A percentile compares a stretch with the other conserved stretches of the same genome.
Conservation (phyloP, 202 grass and related monocot genomes). For the Elaeis oleifera region DNA sequence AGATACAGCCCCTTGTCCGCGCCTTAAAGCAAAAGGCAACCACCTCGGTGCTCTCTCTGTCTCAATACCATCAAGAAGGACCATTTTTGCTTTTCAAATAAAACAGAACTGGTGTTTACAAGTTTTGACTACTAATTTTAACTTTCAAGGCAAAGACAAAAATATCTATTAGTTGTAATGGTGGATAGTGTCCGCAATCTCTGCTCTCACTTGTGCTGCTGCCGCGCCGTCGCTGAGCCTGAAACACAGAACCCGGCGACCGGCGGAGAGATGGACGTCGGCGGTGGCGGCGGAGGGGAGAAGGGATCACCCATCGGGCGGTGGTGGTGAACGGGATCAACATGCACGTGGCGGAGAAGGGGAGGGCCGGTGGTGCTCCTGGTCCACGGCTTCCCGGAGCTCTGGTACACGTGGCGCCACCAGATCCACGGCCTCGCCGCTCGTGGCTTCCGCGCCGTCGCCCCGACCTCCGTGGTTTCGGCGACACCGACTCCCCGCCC, state of each 20-base stretch:
- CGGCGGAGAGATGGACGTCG: background rate
- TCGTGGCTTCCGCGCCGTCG: conserved; percentile 9
- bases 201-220: no score
- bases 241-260: background rate
- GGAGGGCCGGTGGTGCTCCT: conserved; percentile 12
- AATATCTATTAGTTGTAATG: no score
- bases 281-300: background rate
- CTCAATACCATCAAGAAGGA: no score
- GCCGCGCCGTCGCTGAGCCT: no score
- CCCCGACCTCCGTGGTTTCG: conserved; percentile 24
- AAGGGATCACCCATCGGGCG: conserved; percentile 3
- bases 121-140: no score
- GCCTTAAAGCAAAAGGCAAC: no score
- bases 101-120: no score
- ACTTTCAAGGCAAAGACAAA: no score
- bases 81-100: no score
- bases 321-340: conserved; percentile 4
- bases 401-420: conserved; percentile 23
- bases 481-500: conserved; percentile 8
- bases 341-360: conserved; percentile 20
- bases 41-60: no score
- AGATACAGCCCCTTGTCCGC: no score
- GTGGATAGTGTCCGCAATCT: no score
- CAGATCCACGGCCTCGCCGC: conserved; percentile 7
- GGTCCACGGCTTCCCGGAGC: conserved; percentile 18